Evolutionary conservation across 1,284 basidiomycete genomes (phyloP).

Genomic region (Pholiota adiposa): DNA sequence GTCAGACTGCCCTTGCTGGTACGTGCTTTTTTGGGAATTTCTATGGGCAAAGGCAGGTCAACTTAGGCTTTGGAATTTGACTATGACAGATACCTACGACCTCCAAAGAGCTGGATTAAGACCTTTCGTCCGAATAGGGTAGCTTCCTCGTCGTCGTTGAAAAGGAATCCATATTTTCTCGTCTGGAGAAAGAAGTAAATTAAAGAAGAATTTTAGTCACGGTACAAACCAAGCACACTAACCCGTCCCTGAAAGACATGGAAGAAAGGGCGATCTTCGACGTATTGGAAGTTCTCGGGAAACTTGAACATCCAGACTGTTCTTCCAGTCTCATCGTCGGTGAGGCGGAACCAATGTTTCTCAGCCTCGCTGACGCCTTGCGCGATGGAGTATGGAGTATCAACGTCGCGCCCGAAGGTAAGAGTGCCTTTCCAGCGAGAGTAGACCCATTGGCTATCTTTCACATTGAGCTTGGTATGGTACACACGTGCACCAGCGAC

Average conservation of each 20-base stretch:
- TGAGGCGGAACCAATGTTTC: conserved; percentile 66
- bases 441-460: conserved; percentile 29
- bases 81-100: conserved; percentile 17
- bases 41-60: conserved; percentile 15
- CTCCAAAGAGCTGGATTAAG: conserved; percentile 31
- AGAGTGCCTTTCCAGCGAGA: conserved; percentile 30
- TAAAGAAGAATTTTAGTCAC: neutral
- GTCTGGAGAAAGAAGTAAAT: conserved; percentile 48
- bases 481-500: conserved; percentile 30
- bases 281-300: conserved; percentile 80
- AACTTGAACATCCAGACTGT: conserved; percentile 91
- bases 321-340: conserved; percentile 73
- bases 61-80: conserved; percentile 13
- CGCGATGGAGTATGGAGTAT: conserved; percentile 15
- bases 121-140: conserved; percentile 25
- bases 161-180: conserved; percentile 79
- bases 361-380: conserved; percentile 24
- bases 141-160: conserved; percentile 61
- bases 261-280: conserved; percentile 91
- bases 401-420: conserved; percentile 27
- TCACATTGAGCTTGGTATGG: conserved; percentile 28
- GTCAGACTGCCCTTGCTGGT: conserved; percentile 20
- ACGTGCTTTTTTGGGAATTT: conserved; percentile 16
- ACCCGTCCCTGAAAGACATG: conserved; percentile 67
- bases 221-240: conserved; percentile 29